phyloP scores from a whole-genome alignment of 768 basidiomycete species.

The Dentipellis sp. region DNA sequence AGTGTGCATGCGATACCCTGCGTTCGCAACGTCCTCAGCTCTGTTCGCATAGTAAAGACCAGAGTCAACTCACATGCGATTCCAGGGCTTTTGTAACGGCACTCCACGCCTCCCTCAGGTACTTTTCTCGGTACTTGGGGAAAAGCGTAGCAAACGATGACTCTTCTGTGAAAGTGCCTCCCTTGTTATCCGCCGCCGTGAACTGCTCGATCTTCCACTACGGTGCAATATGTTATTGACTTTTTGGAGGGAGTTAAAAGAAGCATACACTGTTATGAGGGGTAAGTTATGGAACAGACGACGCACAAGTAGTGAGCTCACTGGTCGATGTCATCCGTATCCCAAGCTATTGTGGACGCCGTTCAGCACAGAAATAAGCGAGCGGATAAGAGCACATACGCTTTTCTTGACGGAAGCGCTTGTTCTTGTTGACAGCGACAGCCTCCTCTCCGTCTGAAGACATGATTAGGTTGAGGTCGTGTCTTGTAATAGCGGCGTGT shows the following conservation, averaged over 20 bases:
- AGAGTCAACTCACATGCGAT: slow-evolving; percentile 43
- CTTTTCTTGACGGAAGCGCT: slow-evolving; percentile 88
- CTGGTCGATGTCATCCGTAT: slow-evolving; percentile 99
- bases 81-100: slow-evolving; percentile 82
- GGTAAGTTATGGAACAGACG: background rate
- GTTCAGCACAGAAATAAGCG: slow-evolving; percentile 9
- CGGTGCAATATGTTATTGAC: background rate
- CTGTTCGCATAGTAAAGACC: background rate
- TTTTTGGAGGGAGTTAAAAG: background rate
- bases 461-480: background rate
- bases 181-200: slow-evolving; percentile 62
- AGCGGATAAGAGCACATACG: slow-evolving; percentile 44
- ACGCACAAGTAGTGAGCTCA: slow-evolving; percentile 34
- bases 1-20: slow-evolving; percentile 88
- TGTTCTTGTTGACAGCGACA: slow-evolving; percentile 63
- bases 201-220: slow-evolving; percentile 87
- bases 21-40: slow-evolving; percentile 1
- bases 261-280: slow-evolving; percentile 22
- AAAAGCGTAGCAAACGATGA: slow-evolving; percentile 97
- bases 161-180: slow-evolving; percentile 84
- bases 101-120: slow-evolving; percentile 91
- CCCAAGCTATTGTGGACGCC: slow-evolving; percentile 64
- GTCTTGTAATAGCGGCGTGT: too few relatives aligned
- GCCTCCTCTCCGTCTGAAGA: slow-evolving; percentile 4
- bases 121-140: slow-evolving; percentile 97